Evolutionary conservation across 768 basidiomycete genomes (phyloP).

Genomic region (Boletus barrowsii): DNA sequence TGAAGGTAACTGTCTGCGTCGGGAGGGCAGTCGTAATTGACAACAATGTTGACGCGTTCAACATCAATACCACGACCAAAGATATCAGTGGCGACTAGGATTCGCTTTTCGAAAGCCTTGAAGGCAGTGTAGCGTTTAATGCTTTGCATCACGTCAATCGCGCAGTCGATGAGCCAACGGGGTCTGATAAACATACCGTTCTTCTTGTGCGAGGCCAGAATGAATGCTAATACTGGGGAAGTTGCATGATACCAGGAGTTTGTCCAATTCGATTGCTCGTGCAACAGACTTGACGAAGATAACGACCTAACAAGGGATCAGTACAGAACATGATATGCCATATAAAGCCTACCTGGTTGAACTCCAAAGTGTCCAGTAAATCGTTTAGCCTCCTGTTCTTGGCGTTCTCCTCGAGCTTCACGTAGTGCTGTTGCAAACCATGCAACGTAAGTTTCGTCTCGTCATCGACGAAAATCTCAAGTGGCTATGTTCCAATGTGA

Average conservation of each 20-base stretch:
- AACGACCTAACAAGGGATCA: conserved; percentile 66
- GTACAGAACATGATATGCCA: background rate
- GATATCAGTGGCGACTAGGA: conserved; percentile 97
- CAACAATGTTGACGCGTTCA: conserved; percentile 98
- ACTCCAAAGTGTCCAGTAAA: conserved; percentile 91
- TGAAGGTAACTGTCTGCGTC: conserved; percentile 99
- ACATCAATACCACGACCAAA: conserved; percentile 99
- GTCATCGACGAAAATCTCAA: conserved; percentile 99
- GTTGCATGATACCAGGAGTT: conserved; percentile 92
- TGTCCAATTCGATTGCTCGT: conserved; percentile 94
- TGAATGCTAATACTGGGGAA: conserved; percentile 99
- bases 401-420: conserved; percentile 90
- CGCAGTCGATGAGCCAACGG: background rate
- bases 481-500: conserved; percentile 56
- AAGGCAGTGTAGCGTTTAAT: conserved; percentile 96
- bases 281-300: conserved; percentile 99
- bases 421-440: conserved; percentile 97
- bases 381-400: conserved; percentile 99
- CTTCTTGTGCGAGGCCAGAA: conserved; percentile 90
- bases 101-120: conserved; percentile 99
- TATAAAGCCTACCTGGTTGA: conserved; percentile 76
- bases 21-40: conserved; percentile 97
- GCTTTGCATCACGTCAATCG: conserved; percentile 38
- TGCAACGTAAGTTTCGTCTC: conserved; percentile 98
- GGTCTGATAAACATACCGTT: conserved; percentile 64